Evolutionary conservation across 23 red algal species (phyloP).

Genomic region (Porphyridium purpureum): DNA sequence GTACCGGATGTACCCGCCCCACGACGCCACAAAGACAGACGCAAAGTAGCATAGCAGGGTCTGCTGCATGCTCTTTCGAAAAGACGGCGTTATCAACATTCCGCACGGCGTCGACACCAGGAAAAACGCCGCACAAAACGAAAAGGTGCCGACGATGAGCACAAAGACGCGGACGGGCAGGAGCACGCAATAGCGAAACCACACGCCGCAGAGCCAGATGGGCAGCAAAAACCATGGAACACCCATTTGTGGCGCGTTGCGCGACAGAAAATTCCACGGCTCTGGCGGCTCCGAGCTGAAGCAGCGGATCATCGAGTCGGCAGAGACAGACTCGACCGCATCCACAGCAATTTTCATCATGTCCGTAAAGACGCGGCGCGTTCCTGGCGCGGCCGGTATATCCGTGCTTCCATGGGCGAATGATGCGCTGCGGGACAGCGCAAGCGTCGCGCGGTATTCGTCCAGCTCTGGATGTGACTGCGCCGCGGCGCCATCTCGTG

Average conservation of each 20-base stretch:
- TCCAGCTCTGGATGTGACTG: background rate
- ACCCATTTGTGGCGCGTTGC: conserved; percentile 23
- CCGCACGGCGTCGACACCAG: conserved; percentile 5
- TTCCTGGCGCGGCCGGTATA: too few relatives aligned
- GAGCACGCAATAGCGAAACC: conserved; percentile 71
- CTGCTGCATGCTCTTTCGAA: conserved; percentile 14
- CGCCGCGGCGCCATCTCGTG: background rate
- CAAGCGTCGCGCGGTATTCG: too few relatives aligned
- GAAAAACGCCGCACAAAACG: conserved; percentile 15
- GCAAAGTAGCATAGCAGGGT: conserved; percentile 42
- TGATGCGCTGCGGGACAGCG: too few relatives aligned
- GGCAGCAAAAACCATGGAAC: conserved; percentile 24
- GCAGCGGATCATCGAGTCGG: conserved; percentile 60
- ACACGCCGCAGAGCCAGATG: conserved; percentile 62
- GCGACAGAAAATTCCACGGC: conserved; percentile 86
- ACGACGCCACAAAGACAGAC: conserved; percentile 64
- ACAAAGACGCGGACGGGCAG: conserved; percentile 42
- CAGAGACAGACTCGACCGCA: conserved; percentile 52
- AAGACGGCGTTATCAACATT: background rate
- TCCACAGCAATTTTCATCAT: too few relatives aligned
- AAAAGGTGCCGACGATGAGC: conserved; percentile 17
- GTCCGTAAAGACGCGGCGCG: conserved; percentile 20
- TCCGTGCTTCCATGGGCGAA: too few relatives aligned
- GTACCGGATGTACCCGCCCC: conserved; percentile 60
- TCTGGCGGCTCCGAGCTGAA: conserved; percentile 59